Conservation (phyloP, 1,284 basidiomycete species). For the Trichosporon coremiiforme region DNA sequence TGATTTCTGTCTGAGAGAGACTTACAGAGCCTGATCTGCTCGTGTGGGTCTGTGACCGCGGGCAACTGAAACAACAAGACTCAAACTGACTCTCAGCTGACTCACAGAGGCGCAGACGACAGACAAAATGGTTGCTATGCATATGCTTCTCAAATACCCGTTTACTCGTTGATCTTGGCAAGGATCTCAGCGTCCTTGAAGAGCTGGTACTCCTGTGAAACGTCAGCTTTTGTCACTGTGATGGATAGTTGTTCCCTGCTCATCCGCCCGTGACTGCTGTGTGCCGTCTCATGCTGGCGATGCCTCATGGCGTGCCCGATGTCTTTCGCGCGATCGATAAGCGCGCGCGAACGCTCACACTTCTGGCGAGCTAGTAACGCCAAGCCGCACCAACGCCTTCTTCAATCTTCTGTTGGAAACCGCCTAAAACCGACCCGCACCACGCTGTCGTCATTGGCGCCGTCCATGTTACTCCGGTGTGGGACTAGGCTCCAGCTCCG, state of each 20-base stretch:
- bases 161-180: slow-evolving; percentile 91
- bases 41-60: too few relatives aligned
- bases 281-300: neutral
- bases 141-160: slow-evolving; percentile 21
- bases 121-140: slow-evolving; percentile 24
- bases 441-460: neutral
- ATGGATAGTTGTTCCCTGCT: neutral
- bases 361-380: neutral
- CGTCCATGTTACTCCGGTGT: neutral
- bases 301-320: too few relatives aligned
- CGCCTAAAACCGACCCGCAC: neutral
- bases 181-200: slow-evolving; percentile 96
- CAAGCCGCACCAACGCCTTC: neutral
- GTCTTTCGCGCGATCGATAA: too few relatives aligned
- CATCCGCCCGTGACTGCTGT: neutral
- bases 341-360: too few relatives aligned
- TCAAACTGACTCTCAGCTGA: neutral
- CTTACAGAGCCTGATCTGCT: too few relatives aligned
- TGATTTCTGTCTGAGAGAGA: too few relatives aligned
- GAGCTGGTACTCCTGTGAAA: slow-evolving; percentile 84
- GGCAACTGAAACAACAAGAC: too few relatives aligned
- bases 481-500: neutral
- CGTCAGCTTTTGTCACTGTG: slow-evolving; percentile 9
- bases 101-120: neutral
- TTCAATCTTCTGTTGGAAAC: neutral